Base-by-base conservation (phyloP, 1,284 basidiomycete species). In the Meira nashicola region DNA sequence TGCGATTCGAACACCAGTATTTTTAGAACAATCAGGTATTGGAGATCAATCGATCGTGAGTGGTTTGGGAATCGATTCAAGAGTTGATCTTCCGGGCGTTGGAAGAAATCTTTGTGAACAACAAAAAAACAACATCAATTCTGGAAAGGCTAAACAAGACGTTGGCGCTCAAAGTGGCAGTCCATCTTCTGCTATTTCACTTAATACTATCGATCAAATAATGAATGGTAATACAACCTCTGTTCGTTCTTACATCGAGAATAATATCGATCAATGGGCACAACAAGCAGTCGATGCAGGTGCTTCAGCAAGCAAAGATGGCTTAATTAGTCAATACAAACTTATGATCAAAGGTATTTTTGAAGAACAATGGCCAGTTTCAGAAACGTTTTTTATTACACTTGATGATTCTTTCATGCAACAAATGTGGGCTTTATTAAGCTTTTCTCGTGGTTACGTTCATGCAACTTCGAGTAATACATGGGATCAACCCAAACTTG, bases 21-120 rank as follows among this genome's bases (percentile, higher is more conserved):
- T 73, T 11, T 64, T 73, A 19, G 70, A 73, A 59, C 69, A 62
- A 1, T 71, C 68, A 10, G 70, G 70, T 21, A 64, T 73, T 46
- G 70, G 70, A 43, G 57, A 58, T n/a, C 50, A 61, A 1, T 58
- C 59, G 7, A 54, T 71, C 1, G 63, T 71, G 55, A 46, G 59
- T 37, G 40, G 55, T 2, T 58, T 62, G 1, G 69, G 68, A 7
- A 51, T 71, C 33, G 23, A 63, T 37, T 58, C 60, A 47, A 53
- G 48, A 5, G 17, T 71, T 39, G 74, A 82, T 28, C 78, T 84
- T 14, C 80, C 81, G 5, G 82, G 82, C 2, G 83, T 84, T 1
- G 84, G 83, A 5, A 78, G 80, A 64, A 84, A 85, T 67, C 70
- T 83, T 8, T 83, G 83, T 57, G 83, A 84, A 56, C 83, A 84